Evolutionary conservation across 768 basidiomycete species (phyloP).

Genomic region (Neoboletus brunneissimus): DNA sequence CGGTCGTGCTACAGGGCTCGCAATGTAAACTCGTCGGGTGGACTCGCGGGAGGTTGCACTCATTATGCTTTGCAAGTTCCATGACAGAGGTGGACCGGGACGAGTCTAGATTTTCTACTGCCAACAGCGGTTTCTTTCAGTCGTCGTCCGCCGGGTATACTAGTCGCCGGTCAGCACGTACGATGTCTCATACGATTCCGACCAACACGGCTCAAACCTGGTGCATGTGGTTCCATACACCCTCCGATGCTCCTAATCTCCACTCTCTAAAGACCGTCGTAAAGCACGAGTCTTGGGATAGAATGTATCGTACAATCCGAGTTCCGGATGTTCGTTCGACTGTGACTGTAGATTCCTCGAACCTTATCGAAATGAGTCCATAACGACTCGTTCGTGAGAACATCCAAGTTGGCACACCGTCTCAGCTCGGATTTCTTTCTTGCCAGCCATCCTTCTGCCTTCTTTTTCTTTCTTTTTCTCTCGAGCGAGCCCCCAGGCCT

Average conservation of each 20-base stretch:
- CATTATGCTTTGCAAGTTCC: no score
- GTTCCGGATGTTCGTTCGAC: neutral
- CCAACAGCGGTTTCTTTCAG: no score
- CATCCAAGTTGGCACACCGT: neutral
- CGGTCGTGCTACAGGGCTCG: no score
- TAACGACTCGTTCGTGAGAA: constrained; percentile 4
- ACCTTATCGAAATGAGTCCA: neutral
- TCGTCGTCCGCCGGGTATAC: no score
- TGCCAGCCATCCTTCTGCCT: neutral
- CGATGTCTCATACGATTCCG: neutral
- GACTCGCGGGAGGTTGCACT: no score
- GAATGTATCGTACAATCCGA: neutral
- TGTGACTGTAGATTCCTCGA: neutral
- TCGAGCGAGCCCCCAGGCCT: no score
- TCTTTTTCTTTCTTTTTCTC: neutral
- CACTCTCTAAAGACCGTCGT: neutral
- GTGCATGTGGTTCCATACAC: no score
- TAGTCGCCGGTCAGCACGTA: no score
- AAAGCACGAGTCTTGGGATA: neutral
- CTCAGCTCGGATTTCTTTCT: neutral
- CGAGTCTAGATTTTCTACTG: no score
- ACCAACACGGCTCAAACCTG: neutral
- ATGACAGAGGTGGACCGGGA: no score
- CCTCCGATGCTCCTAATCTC: neutral
- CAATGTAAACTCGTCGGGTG: no score